Percentiles rank a stretch among this genome's conserved stretches.
Conservation (phyloP, 108 stramenopile genomes). For the Seminavis robusta region DNA sequence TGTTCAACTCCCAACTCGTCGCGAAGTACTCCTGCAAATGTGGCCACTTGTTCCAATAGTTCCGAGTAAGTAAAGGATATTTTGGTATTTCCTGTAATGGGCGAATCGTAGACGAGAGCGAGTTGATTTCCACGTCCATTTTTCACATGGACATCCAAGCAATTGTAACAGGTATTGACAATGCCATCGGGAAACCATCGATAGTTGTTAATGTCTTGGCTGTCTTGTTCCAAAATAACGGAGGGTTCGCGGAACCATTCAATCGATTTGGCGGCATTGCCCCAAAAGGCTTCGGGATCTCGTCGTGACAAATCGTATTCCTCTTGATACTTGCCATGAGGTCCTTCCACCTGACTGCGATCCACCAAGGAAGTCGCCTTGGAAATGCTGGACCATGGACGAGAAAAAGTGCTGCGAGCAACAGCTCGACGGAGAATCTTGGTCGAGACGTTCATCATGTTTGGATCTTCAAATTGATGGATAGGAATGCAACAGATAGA, state of each 20-base stretch:
- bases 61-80: conserved; percentile 46
- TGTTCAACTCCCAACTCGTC: conserved; percentile 43
- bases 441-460: too few species aligned
- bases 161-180: conserved; percentile 69
- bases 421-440: too few species aligned
- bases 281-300: conserved; percentile 38
- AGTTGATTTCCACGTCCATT: conserved; percentile 51
- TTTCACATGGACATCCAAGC: conserved; percentile 60
- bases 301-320: conserved; percentile 27
- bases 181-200: conserved; percentile 54
- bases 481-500: too few species aligned
- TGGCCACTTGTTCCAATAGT: conserved; percentile 51
- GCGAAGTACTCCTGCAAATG: conserved; percentile 44
- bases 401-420: too few species aligned
- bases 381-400: too few species aligned
- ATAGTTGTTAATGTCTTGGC: conserved; percentile 11
- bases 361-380: conserved; percentile 2
- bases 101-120: conserved; percentile 65
- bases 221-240: conserved; percentile 12
- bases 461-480: too few species aligned
- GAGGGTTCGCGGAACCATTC: conserved; percentile 30
- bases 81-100: conserved; percentile 39
- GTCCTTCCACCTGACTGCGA: conserved; percentile 7
- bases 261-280: conserved; percentile 14
- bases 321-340: conserved; percentile 23